Evolutionary conservation across 2,329 filamentous ascomycete genomes (phyloP).

Genomic region (Amylocarpus encephaloides): DNA sequence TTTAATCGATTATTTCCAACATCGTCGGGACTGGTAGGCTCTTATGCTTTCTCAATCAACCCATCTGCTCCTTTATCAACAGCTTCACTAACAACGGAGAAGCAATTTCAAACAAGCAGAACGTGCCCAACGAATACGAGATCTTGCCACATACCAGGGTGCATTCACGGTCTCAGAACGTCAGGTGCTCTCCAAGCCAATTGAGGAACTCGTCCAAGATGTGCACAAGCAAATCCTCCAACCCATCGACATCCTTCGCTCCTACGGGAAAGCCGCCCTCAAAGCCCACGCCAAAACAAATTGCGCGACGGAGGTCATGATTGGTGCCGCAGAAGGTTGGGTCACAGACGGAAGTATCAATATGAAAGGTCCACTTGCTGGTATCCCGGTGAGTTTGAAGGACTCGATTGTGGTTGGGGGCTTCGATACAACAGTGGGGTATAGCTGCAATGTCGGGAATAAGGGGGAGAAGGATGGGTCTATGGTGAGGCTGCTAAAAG

Average conservation of each 20-base stretch:
- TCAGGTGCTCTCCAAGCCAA: conserved; percentile 63
- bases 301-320: conserved; percentile 80
- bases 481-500: conserved; percentile 71
- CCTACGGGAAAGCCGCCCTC: conserved; percentile 81
- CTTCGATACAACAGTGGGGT: conserved; percentile 79
- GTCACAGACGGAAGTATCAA: conserved; percentile 52
- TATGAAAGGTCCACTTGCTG: conserved; percentile 74
- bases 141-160: conserved; percentile 59
- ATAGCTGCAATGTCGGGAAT: conserved; percentile 65
- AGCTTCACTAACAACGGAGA: conserved; percentile 27
- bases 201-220: conserved; percentile 69
- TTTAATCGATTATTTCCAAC: conserved; percentile 31
- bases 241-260: conserved; percentile 68
- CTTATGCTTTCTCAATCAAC: background rate
- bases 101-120: conserved; percentile 77
- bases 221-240: conserved; percentile 63
- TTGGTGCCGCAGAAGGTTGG: conserved; percentile 74
- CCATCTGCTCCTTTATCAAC: background rate
- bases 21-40: conserved; percentile 30
- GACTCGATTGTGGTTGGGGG: conserved; percentile 73
- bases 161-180: conserved; percentile 60
- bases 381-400: conserved; percentile 81
- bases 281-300: conserved; percentile 83
- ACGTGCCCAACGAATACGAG: conserved; percentile 61
- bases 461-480: conserved; percentile 71